Base-by-base conservation (phyloP, 805 yeast species). In the Barnettozyma californica region DNA sequence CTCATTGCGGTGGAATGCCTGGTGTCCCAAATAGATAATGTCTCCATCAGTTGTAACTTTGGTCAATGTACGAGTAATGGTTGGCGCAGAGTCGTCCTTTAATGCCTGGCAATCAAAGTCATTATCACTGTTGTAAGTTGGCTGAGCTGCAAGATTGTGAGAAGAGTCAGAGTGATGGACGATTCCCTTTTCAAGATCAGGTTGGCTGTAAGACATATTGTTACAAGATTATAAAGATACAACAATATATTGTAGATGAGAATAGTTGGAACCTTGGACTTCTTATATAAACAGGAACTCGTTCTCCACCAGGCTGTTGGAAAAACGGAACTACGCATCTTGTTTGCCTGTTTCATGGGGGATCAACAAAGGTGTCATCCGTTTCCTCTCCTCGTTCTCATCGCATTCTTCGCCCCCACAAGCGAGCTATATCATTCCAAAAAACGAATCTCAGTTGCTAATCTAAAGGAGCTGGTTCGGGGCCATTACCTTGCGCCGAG, bases 41-140 rank as follows among this genome's bases (percentile, higher is more conserved):
- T 67, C 59, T 45, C 80, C 74, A 5, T 78, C 70, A 44, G 72
- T 71, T 13, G 49, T 47, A 31, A 42, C 29, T 18, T 29, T 19
- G 29, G 47, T 47, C 11, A 42, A 9, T 5, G 34, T 27, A 26
- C 43, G 43, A 4, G 31, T 10, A n/a, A 40, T 14, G 2, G 25
- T 11, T 40, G 33, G 33, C 21, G 14, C 19, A 9, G 34, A 20
- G 4, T 16, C 21, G 5, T 26, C 43, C 33, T 23, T 40, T 4
- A 40, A 4, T 27, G 18, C 21, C 2, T 16, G 9, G 43, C 31
- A 23, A 2, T 40, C 43, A 26, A 25, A 40, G 34, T 26, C 43
- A 9, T 40, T n/a, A 18, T 25, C 34, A n/a, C n/a, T 38, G 43
- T 25, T n/a, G 33, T 27, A 25, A 2, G 34, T 25, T 16, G 10